Base-by-base conservation (phyloP, 164 flowering plant species). In the Santalum album region DNA sequence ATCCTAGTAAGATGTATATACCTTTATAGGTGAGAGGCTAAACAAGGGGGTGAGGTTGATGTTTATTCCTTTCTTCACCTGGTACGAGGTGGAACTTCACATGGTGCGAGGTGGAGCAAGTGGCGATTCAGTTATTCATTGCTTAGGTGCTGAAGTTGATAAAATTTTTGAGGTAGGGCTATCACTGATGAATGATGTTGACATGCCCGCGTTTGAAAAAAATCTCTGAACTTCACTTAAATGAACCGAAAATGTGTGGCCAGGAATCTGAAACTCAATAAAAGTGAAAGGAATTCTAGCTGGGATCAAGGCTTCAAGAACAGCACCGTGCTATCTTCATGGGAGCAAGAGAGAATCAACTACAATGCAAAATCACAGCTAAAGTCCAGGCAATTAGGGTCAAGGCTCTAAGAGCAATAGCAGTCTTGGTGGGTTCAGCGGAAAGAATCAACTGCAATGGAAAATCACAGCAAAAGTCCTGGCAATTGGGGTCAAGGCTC, bases 11-110 rank as follows among this genome's bases (percentile, higher is more conserved):
- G 34, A 15, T 19, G 55, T 5, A 36, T 23, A 22, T 49, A 15
- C 47, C 47, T 65, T 60, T 60, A 20, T 63, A 87, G 95, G 68
- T 55, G 42, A 73, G 55, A 27, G n/a, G 36, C 65, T 58, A 59
- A 58, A 22, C 69, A 61, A 25, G 68, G 57, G 4, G 65, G 54
- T 32, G 75, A 64, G 26, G 50, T 67, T 12, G 95, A 92, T 77
- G 83, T 83, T 0, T 85, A 76, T 61, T 64, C 69, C 61, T 87
- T 87, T 52, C 91, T 92, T n/a, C 80, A 80, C 29, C 56, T 87
- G 78, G 82, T 85, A 25, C 74, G 69, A 27, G 47, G 74, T 27
- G 36, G 61, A 46, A 35, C 79, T 14, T 54, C 49, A n/a, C n/a
- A n/a, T n/a, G n/a, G n/a, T n/a, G n/a, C n/a, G n/a, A n/a, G n/a